These are phyloP conservation scores for Wickerhamomyces canadensis DNA, from an alignment of 805 yeast genomes.

Conservation along the genomic window DNA sequence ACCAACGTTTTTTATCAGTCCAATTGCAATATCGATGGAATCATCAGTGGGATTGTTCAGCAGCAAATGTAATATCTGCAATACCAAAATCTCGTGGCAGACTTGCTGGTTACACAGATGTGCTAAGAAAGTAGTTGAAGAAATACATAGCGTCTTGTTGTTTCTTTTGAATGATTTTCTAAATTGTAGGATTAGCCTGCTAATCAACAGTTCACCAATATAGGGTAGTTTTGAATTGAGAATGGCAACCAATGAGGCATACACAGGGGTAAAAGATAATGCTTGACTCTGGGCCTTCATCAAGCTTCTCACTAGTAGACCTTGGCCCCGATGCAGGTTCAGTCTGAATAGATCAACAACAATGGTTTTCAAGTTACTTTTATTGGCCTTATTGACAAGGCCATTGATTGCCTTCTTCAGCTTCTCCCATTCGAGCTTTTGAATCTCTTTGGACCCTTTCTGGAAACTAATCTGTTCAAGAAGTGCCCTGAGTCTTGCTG, in stretches of 20 bases:
- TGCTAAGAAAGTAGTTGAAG: constrained; percentile 47
- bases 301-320: constrained; percentile 50
- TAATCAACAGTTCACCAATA: constrained; percentile 52
- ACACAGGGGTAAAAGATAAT: constrained; percentile 38
- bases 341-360: constrained; percentile 45
- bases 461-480: constrained; percentile 28
- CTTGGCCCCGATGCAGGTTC: constrained; percentile 58
- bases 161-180: constrained; percentile 44
- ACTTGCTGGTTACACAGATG: constrained; percentile 62
- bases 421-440: constrained; percentile 52
- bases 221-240: constrained; percentile 65
- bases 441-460: constrained; percentile 36
- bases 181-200: constrained; percentile 54
- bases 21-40: constrained; percentile 49
- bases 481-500: constrained; percentile 42
- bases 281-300: constrained; percentile 48
- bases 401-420: constrained; percentile 43
- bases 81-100: constrained; percentile 43
- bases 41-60: constrained; percentile 45
- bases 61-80: constrained; percentile 48
- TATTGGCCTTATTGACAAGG: constrained; percentile 40
- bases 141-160: constrained; percentile 38
- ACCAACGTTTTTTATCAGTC: constrained; percentile 49
- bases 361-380: constrained; percentile 41
- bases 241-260: constrained; percentile 52